Evolutionary conservation across 169 alveolate genomes (phyloP).

Genomic region (Amoebophrya sp.): DNA sequence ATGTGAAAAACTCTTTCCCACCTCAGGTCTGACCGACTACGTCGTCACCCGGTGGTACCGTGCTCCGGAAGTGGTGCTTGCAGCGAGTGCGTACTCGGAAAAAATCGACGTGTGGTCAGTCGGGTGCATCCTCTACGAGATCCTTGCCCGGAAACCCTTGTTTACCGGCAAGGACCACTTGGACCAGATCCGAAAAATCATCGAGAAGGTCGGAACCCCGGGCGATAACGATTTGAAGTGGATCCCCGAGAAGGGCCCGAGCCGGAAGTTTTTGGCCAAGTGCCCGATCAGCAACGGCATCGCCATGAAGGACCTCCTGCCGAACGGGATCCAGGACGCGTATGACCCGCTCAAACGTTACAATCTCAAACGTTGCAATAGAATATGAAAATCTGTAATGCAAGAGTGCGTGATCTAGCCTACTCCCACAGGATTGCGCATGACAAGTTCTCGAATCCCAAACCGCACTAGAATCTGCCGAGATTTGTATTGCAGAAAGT

Average conservation of each 20-base stretch:
- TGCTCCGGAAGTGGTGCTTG: constrained; percentile 85
- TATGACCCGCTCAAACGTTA: too few species aligned
- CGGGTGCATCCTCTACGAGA: constrained; percentile 87
- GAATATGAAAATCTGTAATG: too few species aligned
- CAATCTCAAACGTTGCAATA: too few species aligned
- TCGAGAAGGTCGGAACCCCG: constrained; percentile 81
- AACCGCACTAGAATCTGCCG: too few species aligned
- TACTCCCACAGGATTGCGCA: too few species aligned
- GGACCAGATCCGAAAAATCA: constrained; percentile 77
- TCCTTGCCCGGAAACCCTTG: constrained; percentile 75
- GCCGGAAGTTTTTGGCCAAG: neutral
- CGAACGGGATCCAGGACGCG: neutral
- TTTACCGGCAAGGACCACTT: constrained; percentile 86
- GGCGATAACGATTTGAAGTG: constrained; percentile 65
- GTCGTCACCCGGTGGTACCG: constrained; percentile 89
- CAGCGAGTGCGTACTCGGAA: constrained; percentile 69
- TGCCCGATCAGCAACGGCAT: neutral
- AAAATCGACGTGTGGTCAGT: constrained; percentile 90
- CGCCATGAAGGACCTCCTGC: neutral
- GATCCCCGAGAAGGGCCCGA: constrained; percentile 34
- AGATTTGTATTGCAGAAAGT: too few species aligned
- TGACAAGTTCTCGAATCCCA: too few species aligned
- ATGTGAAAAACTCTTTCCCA: too few species aligned
- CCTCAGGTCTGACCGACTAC: constrained; percentile 56
- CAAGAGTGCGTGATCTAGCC: too few species aligned